Conservation (phyloP, 257 asterid genomes). For the Anisodus tanguticus region DNA sequence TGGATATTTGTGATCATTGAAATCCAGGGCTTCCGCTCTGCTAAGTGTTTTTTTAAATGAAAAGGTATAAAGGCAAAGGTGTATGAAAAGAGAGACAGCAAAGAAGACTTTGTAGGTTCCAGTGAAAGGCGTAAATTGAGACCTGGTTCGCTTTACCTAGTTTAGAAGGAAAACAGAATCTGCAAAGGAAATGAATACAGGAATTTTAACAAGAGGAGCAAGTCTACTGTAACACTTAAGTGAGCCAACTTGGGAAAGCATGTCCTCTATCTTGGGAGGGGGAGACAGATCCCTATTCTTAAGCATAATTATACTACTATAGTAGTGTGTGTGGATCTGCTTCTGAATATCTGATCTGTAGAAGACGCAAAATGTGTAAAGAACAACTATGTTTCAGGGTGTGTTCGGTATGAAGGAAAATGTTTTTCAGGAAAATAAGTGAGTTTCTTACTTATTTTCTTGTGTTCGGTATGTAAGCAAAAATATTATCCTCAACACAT, state of each 20-base stretch:
- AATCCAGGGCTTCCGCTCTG: background rate
- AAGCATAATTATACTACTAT: background rate
- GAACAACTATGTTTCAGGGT: background rate
- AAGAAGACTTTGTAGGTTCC: background rate
- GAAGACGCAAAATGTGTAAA: background rate
- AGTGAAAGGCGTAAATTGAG: background rate
- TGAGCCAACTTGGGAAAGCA: constrained; percentile 15
- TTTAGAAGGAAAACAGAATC: background rate
- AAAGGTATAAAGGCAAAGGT: background rate
- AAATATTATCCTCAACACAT: too few species aligned
- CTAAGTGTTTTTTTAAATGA: background rate
- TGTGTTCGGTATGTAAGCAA: too few species aligned
- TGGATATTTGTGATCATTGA: background rate
- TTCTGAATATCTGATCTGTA: background rate
- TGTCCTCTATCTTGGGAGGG: background rate
- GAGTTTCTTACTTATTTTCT: too few species aligned
- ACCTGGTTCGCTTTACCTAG: background rate
- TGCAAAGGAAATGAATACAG: background rate
- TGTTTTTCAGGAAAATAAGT: too few species aligned
- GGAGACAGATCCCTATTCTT: background rate
- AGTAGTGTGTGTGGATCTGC: background rate
- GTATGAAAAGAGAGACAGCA: background rate
- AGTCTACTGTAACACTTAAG: background rate
- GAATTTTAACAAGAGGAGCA: background rate
- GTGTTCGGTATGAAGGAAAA: too few species aligned